phyloP scores from a whole-genome alignment of 768 basidiomycete genomes.

The Boletus speciosus region DNA sequence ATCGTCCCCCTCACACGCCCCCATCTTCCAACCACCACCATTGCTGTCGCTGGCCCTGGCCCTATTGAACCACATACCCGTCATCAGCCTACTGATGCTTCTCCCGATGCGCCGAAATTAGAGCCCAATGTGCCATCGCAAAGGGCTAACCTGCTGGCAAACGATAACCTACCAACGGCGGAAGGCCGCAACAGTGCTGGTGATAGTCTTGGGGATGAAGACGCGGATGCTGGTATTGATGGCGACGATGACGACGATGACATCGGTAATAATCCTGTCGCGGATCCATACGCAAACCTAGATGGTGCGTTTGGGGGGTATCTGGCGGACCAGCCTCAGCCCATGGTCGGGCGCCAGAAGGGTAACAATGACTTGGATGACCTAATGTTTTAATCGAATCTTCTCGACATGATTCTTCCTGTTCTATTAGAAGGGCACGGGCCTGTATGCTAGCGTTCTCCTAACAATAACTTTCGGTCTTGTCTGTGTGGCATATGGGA shows the following conservation, averaged over 20 bases:
- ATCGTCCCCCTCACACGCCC: conserved; percentile 59
- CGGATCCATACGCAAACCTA: conserved; percentile 83
- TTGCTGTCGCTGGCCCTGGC: conserved; percentile 60
- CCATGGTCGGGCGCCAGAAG: conserved; percentile 44
- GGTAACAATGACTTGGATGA: conserved; percentile 59
- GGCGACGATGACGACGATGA: conserved; percentile 43
- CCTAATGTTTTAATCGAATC: conserved; percentile 50
- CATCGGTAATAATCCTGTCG: conserved; percentile 26
- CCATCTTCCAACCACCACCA: conserved; percentile 40
- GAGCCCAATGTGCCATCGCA: conserved; percentile 32
- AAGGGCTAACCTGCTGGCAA: conserved; percentile 16
- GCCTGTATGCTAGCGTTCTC: conserved; percentile 3
- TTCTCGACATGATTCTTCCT: neutral
- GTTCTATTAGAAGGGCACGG: neutral
- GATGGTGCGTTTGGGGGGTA: conserved; percentile 75
- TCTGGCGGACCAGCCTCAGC: conserved; percentile 66
- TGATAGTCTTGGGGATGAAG: conserved; percentile 24
- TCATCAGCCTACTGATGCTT: conserved; percentile 26
- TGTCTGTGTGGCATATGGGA: conserved; percentile 11
- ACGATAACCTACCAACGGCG: conserved; percentile 6
- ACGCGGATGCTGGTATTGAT: conserved; percentile 23
- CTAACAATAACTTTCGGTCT: neutral
- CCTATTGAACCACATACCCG: conserved; percentile 29
- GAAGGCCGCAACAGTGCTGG: conserved; percentile 3
- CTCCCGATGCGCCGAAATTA: conserved; percentile 27